A percentile compares a stretch with the other conserved stretches of the same genome.
Evolutionary conservation across 129 eudicot genomes (phyloP).

Genomic region (Centaurea solstitialis): DNA sequence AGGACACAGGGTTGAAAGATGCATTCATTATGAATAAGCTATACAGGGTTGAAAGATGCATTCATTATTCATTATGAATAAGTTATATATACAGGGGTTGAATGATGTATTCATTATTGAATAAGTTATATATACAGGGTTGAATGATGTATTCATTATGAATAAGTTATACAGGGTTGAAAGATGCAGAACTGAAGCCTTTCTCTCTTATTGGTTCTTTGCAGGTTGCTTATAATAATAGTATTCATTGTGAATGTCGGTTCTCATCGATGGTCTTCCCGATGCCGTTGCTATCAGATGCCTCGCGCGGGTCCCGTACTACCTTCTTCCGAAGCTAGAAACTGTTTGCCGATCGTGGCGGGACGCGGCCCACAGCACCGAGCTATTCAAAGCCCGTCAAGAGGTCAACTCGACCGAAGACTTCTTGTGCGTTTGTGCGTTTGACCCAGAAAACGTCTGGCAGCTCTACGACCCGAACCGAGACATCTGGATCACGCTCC

Average conservation of each 20-base stretch:
- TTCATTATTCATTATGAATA: background rate
- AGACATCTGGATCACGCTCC: conserved; percentile 89
- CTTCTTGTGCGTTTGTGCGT: conserved; percentile 80
- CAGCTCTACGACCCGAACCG: conserved; percentile 73
- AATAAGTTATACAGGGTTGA: too few relatives aligned
- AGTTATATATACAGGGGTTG: background rate
- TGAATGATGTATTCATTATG: too few relatives aligned
- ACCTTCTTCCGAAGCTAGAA: conserved; percentile 73
- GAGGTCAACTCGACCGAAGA: conserved; percentile 71
- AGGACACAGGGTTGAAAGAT: background rate
- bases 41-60: background rate
- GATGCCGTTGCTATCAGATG: conserved; percentile 90
- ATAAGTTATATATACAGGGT: too few relatives aligned
- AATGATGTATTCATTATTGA: too few relatives aligned
- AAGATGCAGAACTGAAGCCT: conserved; percentile 6
- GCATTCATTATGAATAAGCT: background rate
- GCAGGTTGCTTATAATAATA: conserved; percentile 16
- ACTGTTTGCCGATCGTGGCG: conserved; percentile 78
- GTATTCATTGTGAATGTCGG: conserved; percentile 53
- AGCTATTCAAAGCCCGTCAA: conserved; percentile 73
- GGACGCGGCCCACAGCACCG: conserved; percentile 69
- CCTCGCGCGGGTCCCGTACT: conserved; percentile 86
- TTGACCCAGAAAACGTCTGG: conserved; percentile 91
- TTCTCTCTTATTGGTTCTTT: conserved; percentile 1
- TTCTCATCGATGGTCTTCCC: conserved; percentile 92